Base-by-base conservation (phyloP, 2,329 filamentous ascomycete genomes). In the Calonectria hawksworthii region DNA sequence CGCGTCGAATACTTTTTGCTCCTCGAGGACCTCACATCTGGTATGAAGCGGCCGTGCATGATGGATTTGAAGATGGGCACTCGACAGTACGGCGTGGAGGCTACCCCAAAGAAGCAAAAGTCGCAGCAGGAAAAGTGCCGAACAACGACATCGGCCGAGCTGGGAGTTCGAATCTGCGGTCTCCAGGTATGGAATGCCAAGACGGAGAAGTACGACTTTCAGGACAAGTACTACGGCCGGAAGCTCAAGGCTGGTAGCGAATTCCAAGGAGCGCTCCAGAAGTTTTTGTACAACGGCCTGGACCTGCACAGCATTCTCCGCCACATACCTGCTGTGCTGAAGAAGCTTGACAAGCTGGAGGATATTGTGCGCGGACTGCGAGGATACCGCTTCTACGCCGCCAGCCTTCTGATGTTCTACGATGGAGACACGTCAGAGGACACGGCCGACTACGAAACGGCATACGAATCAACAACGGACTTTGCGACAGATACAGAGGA, bases 61-160 rank as follows among this genome's bases (percentile, higher is more conserved):
- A 94, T 99, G 85, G 97, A 99, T 83, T 89, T 99, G 76, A 99
- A 99, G 84, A 99, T 99, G 97, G 97, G 97, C 26, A 99, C 97
- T 10, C 93, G 97, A 2, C 97, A 99, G 83, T 99, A 98, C 83
- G 97, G 97, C 10, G 92, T 99, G 16, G 96, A 99, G 79, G 97
- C 97, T 2, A 93, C 91, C 68, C 93, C 95, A 54, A 98, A 98
- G 88, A 99, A 99, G 85, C 95, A 96, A 82, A 93, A 94, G 74
- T 99, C 97, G 0, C 97, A 99, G 84, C 92, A 95, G 73, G 93
- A 95, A 79, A 99, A 99, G 85, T 99, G 97, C 84, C 94, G 95
- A 77, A 93, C 92, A 76, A 99, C 97, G 0, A 99, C 97, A 0
- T 99, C 97, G 10, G 93, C 93, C 74, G 93, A 98, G 83, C 91